Conservation (phyloP, 2,329 filamentous ascomycete species). For the Dothistroma septosporum region DNA sequence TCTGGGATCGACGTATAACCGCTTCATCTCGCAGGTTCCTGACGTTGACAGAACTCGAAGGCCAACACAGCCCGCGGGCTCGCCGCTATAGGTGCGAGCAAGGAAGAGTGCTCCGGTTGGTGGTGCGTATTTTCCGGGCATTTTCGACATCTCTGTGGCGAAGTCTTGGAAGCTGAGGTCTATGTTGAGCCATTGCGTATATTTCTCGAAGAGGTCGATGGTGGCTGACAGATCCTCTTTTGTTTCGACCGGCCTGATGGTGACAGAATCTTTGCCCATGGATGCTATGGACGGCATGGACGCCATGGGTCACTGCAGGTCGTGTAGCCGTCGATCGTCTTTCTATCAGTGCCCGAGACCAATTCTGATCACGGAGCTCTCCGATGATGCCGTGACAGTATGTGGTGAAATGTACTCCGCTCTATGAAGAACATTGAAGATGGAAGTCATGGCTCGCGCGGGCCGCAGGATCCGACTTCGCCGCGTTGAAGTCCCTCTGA, state of each 20-base stretch:
- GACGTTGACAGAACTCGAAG: slow-evolving; percentile 39
- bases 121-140: slow-evolving; percentile 54
- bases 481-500: neutral
- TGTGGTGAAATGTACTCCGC: too few species aligned
- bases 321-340: neutral
- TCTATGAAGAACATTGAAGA: neutral
- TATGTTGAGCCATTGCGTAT: slow-evolving; percentile 45
- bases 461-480: neutral
- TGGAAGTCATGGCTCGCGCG: neutral
- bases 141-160: slow-evolving; percentile 46
- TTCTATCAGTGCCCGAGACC: too few species aligned
- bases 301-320: neutral
- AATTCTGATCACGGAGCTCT: too few species aligned
- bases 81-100: slow-evolving; percentile 34
- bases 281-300: neutral
- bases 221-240: slow-evolving; percentile 41
- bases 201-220: slow-evolving; percentile 37
- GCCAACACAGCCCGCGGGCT: slow-evolving; percentile 49
- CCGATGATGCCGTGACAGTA: too few species aligned
- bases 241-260: slow-evolving; percentile 39
- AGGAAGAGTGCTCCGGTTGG: slow-evolving; percentile 49
- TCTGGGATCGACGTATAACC: slow-evolving; percentile 50
- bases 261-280: slow-evolving; percentile 12
- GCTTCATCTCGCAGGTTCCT: slow-evolving; percentile 50
- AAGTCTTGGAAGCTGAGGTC: slow-evolving; percentile 58